Evolutionary conservation across 1,139 yeast species (phyloP).

Genomic region (Wickerhamiella infanticola): DNA sequence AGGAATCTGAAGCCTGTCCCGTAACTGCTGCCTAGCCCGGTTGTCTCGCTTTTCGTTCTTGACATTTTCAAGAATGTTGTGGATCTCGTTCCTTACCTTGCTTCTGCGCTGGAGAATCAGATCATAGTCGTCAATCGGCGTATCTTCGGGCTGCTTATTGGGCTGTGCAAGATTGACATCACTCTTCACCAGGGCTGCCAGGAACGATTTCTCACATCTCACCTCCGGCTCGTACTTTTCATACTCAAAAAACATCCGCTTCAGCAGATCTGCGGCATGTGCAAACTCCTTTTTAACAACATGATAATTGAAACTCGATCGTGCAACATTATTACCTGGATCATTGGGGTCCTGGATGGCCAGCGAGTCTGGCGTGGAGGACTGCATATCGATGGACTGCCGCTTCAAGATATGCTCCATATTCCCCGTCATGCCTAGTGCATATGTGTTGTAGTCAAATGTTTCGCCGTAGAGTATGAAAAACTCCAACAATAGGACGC

Average conservation of each 20-base stretch:
- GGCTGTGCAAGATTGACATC: not conserved
- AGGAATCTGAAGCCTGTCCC: no score
- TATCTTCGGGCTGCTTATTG: not conserved
- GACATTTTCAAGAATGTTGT: not conserved
- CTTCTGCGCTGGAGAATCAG: not conserved
- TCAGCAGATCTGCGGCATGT: conserved; percentile 75
- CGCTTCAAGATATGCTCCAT: conserved; percentile 45
- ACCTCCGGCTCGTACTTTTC: not conserved
- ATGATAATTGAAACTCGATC: conserved; percentile 71
- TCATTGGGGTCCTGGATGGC: conserved; percentile 90
- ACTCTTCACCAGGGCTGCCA: conserved; percentile 11
- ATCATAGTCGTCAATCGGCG: not conserved
- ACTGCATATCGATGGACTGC: conserved; percentile 38
- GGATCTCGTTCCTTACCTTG: not conserved
- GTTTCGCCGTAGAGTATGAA: conserved; percentile 91
- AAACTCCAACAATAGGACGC: conserved; percentile 78
- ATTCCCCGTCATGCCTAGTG: conserved; percentile 26
- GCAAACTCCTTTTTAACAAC: conserved; percentile 77
- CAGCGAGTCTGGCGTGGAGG: conserved; percentile 47
- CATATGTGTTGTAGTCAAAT: conserved; percentile 69
- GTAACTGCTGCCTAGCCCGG: no score
- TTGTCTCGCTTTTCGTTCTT: not conserved
- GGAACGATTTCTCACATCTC: conserved; percentile 8
- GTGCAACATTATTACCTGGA: conserved; percentile 59
- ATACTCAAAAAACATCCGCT: conserved; percentile 6